These are phyloP conservation scores for Lipomyces sp. DNA, from an alignment of 805 yeast species.

Conservation along the genomic window DNA sequence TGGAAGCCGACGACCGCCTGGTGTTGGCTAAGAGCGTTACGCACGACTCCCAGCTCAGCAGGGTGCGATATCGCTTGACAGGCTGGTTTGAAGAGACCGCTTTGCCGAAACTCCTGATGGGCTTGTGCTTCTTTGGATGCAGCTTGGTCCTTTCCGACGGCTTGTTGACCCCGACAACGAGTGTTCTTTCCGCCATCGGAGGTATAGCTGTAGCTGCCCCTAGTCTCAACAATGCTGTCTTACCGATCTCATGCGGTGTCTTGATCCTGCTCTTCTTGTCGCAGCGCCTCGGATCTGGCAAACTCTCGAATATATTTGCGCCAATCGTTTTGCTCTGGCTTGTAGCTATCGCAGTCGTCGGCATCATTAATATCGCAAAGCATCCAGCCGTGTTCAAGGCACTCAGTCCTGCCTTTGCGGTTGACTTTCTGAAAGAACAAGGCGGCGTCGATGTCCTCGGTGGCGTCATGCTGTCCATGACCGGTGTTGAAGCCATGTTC, in stretches of 20 bases:
- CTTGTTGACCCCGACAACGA: constrained; percentile 65
- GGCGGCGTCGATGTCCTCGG: constrained; percentile 51
- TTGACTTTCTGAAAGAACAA: constrained; percentile 48
- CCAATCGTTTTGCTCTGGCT: constrained; percentile 62
- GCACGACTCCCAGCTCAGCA: constrained; percentile 28
- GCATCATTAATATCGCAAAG: constrained; percentile 52
- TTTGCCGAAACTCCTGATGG: constrained; percentile 43
- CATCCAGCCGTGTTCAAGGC: constrained; percentile 55
- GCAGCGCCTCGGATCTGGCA: constrained; percentile 58
- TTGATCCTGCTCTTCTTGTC: constrained; percentile 52
- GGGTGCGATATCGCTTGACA: neutral
- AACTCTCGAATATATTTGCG: constrained; percentile 56
- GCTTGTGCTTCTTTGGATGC: constrained; percentile 57
- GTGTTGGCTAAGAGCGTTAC: constrained; percentile 50
- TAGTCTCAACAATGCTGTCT: constrained; percentile 49
- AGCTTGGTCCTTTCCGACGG: constrained; percentile 65
- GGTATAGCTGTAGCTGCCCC: constrained; percentile 63
- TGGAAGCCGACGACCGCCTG: constrained; percentile 45
- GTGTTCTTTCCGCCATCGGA: constrained; percentile 58
- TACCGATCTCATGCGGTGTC: constrained; percentile 56
- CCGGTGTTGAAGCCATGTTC: constrained; percentile 69
- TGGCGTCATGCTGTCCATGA: constrained; percentile 59
- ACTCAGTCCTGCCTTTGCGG: constrained; percentile 59
- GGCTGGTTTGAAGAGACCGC: constrained; percentile 41
- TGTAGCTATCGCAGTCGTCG: constrained; percentile 51